Conservation (phyloP, 2,329 filamentous ascomycete genomes). For the Aphanocladium album region DNA sequence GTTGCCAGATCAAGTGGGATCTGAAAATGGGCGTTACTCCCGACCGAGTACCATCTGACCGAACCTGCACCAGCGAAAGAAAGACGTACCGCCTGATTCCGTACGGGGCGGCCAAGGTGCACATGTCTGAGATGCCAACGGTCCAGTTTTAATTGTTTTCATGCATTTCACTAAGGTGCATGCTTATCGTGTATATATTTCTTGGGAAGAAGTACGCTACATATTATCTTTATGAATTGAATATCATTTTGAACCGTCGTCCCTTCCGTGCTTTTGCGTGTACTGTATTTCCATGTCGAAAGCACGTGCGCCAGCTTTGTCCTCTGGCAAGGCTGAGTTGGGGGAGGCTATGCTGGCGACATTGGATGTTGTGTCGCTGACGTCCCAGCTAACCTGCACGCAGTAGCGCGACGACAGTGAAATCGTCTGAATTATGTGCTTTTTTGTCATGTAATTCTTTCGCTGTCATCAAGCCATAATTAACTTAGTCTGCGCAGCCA, state of each 20-base stretch:
- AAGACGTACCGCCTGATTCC: slow-evolving; percentile 33
- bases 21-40: slow-evolving; percentile 27
- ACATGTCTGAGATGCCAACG: slow-evolving; percentile 30
- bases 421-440: too few species aligned
- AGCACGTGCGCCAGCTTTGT: too few species aligned
- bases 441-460: too few species aligned
- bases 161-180: background rate
- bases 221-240: background rate
- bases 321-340: background rate
- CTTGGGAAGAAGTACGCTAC: background rate
- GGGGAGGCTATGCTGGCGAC: background rate
- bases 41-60: slow-evolving; percentile 19
- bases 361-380: too few species aligned
- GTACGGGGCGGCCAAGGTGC: slow-evolving; percentile 42
- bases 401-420: background rate
- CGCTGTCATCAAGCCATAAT: too few species aligned
- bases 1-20: slow-evolving; percentile 33
- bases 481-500: too few species aligned
- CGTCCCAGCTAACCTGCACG: background rate
- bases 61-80: slow-evolving; percentile 22
- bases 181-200: background rate
- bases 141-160: slow-evolving; percentile 8
- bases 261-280: background rate
- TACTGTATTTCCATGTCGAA: too few species aligned
- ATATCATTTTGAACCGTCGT: background rate